These are phyloP conservation scores for Apodospora peruviana DNA, from an alignment of 495 filamentous ascomycete genomes.

Conservation along the genomic window DNA sequence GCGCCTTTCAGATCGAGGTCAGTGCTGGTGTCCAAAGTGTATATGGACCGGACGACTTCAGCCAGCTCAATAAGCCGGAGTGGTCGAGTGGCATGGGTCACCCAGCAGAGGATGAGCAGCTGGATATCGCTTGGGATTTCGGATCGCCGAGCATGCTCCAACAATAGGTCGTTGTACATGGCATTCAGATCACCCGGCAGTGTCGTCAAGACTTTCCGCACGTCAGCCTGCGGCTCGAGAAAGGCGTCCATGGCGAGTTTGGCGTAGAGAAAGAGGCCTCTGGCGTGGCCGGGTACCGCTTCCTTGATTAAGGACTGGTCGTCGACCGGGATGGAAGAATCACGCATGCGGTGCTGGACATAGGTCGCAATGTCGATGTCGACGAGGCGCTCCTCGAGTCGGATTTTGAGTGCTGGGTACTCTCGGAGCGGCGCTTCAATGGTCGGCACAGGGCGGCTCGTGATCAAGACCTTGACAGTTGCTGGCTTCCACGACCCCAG, in stretches of 20 bases:
- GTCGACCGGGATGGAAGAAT: conserved; percentile 8
- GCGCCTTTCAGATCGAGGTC: conserved; percentile 10
- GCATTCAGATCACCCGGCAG: conserved; percentile 36
- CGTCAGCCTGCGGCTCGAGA: conserved; percentile 17
- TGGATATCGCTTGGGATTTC: conserved; percentile 35
- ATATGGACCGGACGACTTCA: conserved; percentile 25
- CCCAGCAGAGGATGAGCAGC: conserved; percentile 38
- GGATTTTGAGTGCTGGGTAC: conserved; percentile 17
- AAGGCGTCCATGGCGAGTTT: conserved; percentile 43
- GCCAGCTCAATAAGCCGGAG: conserved; percentile 47
- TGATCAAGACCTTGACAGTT: conserved; percentile 39
- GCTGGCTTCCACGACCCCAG: conserved; percentile 34
- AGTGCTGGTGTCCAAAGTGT: neutral
- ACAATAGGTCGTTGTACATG: conserved; percentile 42
- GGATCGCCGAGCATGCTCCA: conserved; percentile 32
- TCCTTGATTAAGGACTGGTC: conserved; percentile 9
- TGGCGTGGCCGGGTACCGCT: conserved; percentile 20
- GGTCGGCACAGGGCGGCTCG: conserved; percentile 33
- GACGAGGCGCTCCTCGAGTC: conserved; percentile 34
- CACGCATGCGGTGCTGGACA: conserved; percentile 21
- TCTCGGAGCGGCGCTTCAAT: conserved; percentile 22
- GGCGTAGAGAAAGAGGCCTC: conserved; percentile 41
- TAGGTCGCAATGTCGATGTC: conserved; percentile 38
- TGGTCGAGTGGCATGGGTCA: conserved; percentile 45
- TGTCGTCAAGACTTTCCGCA: conserved; percentile 5